These are phyloP conservation scores for Diaporthe helianthi DNA, from an alignment of 2,329 filamentous ascomycete genomes.

Conservation along the genomic window DNA sequence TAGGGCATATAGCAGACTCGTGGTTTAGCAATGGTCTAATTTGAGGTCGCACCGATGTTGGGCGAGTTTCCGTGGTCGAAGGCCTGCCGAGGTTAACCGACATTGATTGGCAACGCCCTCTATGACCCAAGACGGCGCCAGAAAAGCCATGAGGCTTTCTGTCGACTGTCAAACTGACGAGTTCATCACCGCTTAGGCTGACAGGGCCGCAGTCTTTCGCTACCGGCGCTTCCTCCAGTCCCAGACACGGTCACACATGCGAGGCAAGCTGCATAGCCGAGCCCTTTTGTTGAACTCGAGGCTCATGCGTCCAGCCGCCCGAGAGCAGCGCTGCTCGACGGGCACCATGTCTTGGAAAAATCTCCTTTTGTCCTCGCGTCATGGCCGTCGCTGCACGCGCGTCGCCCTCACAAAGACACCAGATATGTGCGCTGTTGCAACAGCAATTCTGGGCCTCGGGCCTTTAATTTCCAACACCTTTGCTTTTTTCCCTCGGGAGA, in stretches of 20 bases:
- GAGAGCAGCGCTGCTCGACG: slow-evolving; percentile 3
- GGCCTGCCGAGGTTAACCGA: not conserved
- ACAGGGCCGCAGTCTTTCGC: not conserved
- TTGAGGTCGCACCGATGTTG: slow-evolving; percentile 13
- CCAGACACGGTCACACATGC: slow-evolving; percentile 16
- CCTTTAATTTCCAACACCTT: not conserved
- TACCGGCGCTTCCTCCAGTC: not conserved
- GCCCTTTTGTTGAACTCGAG: slow-evolving; percentile 1
- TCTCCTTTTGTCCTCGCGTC: slow-evolving; percentile 28
- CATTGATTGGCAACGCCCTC: not conserved
- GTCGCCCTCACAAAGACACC: not conserved
- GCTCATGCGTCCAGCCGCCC: slow-evolving; percentile 1
- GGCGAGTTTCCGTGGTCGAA: not conserved
- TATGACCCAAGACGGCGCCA: not conserved
- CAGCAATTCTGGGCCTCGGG: not conserved
- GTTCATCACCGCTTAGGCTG: not conserved
- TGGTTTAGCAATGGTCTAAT: slow-evolving; percentile 29
- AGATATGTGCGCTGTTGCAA: not conserved
- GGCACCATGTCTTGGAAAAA: slow-evolving; percentile 32
- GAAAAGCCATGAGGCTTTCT: slow-evolving; percentile 5
- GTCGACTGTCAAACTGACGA: slow-evolving; percentile 4
- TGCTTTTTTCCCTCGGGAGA: slow-evolving; percentile 14
- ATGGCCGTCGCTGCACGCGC: not conserved
- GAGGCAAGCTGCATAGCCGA: slow-evolving; percentile 29
- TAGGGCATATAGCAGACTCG: not conserved